A percentile compares a stretch with the other conserved stretches of the same genome.
Evolutionary conservation across 2,329 filamentous ascomycete genomes (phyloP).

Genomic region (Pseudogymnoascus sp.): DNA sequence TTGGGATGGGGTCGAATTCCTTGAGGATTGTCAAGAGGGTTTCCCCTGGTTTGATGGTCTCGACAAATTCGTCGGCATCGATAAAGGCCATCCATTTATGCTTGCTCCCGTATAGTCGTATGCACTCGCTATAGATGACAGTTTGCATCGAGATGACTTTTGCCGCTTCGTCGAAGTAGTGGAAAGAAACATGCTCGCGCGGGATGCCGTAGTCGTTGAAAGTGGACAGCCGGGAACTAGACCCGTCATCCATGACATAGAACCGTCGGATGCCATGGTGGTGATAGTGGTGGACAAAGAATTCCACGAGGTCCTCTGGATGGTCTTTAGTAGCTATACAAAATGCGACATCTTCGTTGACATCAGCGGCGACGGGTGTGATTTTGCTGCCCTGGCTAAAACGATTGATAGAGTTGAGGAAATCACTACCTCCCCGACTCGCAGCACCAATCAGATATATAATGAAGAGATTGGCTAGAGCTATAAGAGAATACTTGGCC

Average conservation of each 20-base stretch:
- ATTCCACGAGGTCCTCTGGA: slow-evolving; percentile 21
- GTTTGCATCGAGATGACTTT: slow-evolving; percentile 16
- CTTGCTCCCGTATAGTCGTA: slow-evolving; percentile 10
- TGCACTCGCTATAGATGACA: slow-evolving; percentile 23
- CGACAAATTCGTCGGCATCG: slow-evolving; percentile 18
- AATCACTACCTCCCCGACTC: not conserved
- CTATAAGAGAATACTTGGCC: not conserved
- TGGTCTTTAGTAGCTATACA: slow-evolving; percentile 23
- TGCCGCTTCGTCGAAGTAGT: slow-evolving; percentile 16
- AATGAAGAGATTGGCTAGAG: not conserved
- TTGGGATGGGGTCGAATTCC: slow-evolving; percentile 21
- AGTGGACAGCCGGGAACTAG: slow-evolving; percentile 19
- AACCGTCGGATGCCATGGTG: slow-evolving; percentile 23
- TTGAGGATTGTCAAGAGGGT: slow-evolving; percentile 25
- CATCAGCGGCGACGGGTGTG: not conserved
- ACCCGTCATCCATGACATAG: slow-evolving; percentile 26
- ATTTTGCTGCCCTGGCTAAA: not conserved
- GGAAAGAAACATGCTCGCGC: slow-evolving; percentile 18
- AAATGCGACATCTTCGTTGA: slow-evolving; percentile 22
- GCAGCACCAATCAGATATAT: not conserved
- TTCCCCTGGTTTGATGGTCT: slow-evolving; percentile 16
- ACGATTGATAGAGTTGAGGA: not conserved
- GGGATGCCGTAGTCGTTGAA: slow-evolving; percentile 17
- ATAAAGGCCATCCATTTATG: slow-evolving; percentile 17
- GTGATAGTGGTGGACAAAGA: slow-evolving; percentile 24